Evolutionary conservation across 257 asterid genomes (phyloP).

Genomic region (Gardenia jasminoides): DNA sequence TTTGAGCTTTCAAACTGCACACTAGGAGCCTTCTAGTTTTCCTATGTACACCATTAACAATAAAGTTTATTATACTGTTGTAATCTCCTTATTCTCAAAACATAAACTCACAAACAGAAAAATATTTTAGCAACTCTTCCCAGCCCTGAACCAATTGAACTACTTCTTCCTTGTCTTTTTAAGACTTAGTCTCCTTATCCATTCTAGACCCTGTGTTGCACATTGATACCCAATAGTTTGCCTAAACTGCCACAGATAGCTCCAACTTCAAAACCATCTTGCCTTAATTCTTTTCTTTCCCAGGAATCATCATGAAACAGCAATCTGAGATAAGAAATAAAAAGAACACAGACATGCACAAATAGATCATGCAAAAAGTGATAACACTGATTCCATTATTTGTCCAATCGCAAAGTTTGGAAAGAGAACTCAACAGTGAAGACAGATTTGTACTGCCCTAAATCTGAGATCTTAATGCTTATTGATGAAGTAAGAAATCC

Average conservation of each 20-base stretch:
- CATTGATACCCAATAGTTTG: neutral
- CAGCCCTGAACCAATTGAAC: neutral
- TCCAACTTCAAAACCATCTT: neutral
- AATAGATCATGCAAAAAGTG: neutral
- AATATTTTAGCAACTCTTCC: neutral
- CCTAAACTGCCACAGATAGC: neutral
- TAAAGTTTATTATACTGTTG: neutral
- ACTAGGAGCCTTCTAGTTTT: neutral
- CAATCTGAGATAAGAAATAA: too few relatives aligned
- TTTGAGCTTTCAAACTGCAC: too few relatives aligned
- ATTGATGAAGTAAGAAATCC: too few relatives aligned
- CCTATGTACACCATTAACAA: neutral
- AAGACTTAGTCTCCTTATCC: neutral
- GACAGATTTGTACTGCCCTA: neutral
- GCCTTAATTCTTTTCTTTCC: neutral
- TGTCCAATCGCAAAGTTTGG: neutral
- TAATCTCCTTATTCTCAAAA: neutral
- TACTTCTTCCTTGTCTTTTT: too few relatives aligned
- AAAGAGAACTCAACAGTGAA: neutral
- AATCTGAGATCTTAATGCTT: too few relatives aligned
- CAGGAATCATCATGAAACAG: neutral
- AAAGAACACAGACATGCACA: neutral
- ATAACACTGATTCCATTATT: neutral
- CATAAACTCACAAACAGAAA: neutral
- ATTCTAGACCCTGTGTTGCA: neutral